These are phyloP conservation scores for Trichosporon sp. DNA, from an alignment of 1,284 basidiomycete species.

Conservation along the genomic window DNA sequence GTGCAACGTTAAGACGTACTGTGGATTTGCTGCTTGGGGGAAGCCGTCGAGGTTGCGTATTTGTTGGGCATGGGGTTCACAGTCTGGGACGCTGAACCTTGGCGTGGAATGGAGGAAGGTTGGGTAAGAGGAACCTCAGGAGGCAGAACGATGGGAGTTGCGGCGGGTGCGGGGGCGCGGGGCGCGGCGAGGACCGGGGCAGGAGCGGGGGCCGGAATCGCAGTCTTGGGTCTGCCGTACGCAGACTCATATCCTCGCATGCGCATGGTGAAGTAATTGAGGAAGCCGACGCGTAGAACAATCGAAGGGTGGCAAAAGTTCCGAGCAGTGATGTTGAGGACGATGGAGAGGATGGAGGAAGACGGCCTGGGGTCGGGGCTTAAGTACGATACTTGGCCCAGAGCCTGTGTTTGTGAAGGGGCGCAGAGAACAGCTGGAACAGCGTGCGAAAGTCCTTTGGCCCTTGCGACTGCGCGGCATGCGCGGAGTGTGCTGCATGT, in stretches of 20 bases:
- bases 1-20: neutral
- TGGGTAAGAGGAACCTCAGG: no score
- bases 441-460: neutral
- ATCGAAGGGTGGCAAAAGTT: neutral
- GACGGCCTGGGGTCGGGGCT: neutral
- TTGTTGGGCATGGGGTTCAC: neutral
- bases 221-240: neutral
- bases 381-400: neutral
- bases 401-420: neutral
- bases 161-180: no score
- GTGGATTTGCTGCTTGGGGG: neutral
- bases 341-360: neutral
- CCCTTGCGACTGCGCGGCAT: no score
- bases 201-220: neutral
- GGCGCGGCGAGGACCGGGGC: no score
- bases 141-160: no score
- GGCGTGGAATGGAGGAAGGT: neutral
- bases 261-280: conserved; percentile 8
- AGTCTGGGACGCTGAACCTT: neutral
- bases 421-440: no score
- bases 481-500: neutral
- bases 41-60: neutral
- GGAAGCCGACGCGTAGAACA: neutral
- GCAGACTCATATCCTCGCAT: conserved; percentile 4
- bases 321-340: neutral